phyloP scores from a whole-genome alignment of 2,329 filamentous ascomycete genomes.

The Teratosphaeria viscida region DNA sequence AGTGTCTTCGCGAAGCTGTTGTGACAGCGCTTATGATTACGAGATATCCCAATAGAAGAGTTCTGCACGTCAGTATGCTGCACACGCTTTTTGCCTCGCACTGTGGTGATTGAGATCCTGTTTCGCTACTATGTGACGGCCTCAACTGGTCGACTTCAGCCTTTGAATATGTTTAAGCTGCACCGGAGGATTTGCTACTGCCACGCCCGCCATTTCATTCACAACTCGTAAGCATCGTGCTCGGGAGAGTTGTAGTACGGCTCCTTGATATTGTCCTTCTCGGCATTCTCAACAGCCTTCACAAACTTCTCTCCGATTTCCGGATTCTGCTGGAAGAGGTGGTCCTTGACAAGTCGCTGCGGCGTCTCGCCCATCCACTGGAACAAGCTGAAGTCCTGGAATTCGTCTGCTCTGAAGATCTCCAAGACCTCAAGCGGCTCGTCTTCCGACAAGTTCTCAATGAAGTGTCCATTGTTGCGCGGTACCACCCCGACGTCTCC shows the following conservation, averaged over 20 bases:
- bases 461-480: slow-evolving; percentile 67
- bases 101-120: no score
- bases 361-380: slow-evolving; percentile 69
- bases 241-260: slow-evolving; percentile 9
- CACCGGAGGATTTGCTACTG: background rate
- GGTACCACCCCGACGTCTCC: slow-evolving; percentile 72
- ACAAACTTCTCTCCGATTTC: slow-evolving; percentile 54
- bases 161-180: no score
- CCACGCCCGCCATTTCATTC: background rate
- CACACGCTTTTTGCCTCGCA: no score
- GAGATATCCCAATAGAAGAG: background rate
- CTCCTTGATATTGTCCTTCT: slow-evolving; percentile 39
- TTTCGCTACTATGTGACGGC: no score
- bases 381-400: slow-evolving; percentile 62
- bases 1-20: background rate
- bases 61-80: background rate
- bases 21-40: background rate
- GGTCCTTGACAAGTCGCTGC: slow-evolving; percentile 51
- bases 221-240: background rate
- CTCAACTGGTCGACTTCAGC: no score
- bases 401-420: slow-evolving; percentile 55
- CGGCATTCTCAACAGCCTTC: slow-evolving; percentile 49
- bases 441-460: slow-evolving; percentile 66
- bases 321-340: slow-evolving; percentile 52
- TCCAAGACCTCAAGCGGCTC: slow-evolving; percentile 67